Conservation (phyloP, 208 protist species). For the Acanthamoeba rhysodes region DNA sequence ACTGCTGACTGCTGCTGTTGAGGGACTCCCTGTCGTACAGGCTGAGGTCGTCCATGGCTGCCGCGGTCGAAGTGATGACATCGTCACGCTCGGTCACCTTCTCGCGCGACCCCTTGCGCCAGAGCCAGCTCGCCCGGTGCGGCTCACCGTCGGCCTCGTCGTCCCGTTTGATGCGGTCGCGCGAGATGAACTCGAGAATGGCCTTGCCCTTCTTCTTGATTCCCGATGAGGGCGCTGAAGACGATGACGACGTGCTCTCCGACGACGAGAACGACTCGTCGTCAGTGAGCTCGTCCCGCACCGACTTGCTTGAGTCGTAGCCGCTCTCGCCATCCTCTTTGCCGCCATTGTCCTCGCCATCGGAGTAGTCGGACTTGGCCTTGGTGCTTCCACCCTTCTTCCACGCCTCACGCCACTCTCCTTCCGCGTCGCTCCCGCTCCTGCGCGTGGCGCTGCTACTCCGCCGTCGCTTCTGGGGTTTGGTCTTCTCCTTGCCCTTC, state of each 20-base stretch:
- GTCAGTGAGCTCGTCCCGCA: neutral
- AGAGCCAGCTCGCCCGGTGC: slow-evolving; percentile 5
- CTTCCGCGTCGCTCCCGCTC: slow-evolving; percentile 10
- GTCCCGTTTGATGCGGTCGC: slow-evolving; percentile 45
- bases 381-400: neutral
- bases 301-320: slow-evolving; percentile 54
- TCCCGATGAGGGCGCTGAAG: slow-evolving; percentile 17
- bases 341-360: neutral
- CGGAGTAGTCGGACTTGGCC: slow-evolving; percentile 43
- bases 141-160: neutral
- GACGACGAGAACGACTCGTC: slow-evolving; percentile 45
- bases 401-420: slow-evolving; percentile 14
- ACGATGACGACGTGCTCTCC: slow-evolving; percentile 9
- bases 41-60: neutral
- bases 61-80: neutral
- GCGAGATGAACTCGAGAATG: slow-evolving; percentile 60
- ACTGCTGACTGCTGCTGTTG: neutral
- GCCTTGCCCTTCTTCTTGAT: slow-evolving; percentile 65
- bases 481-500: neutral
- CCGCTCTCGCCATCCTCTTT: neutral
- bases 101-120: slow-evolving; percentile 31
- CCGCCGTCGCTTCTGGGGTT: neutral
- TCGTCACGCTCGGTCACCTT: slow-evolving; percentile 5
- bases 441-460: neutral
- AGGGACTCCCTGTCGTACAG: neutral